A percentile compares a stretch with the other conserved stretches of the same genome.
phyloP scores from a whole-genome alignment of 495 filamentous ascomycete species.

The Letharia columbiana region DNA sequence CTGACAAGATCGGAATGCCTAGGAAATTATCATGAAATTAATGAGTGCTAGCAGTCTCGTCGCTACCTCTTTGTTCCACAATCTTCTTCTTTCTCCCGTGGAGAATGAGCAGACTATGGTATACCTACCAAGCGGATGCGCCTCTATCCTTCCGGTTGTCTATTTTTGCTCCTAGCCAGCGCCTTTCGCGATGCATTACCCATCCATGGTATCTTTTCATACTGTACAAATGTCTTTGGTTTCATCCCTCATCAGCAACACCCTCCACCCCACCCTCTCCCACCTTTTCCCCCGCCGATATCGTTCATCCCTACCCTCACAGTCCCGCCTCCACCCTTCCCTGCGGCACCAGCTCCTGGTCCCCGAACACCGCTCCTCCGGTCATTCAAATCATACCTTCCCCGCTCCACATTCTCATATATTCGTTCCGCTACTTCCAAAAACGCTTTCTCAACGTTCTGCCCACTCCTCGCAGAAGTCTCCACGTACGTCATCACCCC shows the following conservation, averaged over 20 bases:
- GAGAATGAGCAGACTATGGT: not conserved
- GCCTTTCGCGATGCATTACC: slow-evolving; percentile 14
- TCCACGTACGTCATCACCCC: slow-evolving; percentile 84
- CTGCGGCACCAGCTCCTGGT: slow-evolving; percentile 41
- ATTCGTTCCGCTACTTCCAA: slow-evolving; percentile 88
- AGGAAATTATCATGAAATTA: not conserved
- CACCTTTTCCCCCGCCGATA: slow-evolving; percentile 40
- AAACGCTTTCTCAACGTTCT: slow-evolving; percentile 88
- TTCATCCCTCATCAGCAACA: slow-evolving; percentile 36
- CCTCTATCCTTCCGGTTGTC: not conserved
- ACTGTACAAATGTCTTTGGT: not conserved
- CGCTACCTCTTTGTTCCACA: not conserved
- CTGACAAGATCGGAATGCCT: not conserved
- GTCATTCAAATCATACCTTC: slow-evolving; percentile 90
- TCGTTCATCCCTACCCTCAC: slow-evolving; percentile 39
- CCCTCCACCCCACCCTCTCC: slow-evolving; percentile 35
- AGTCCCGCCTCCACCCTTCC: slow-evolving; percentile 37
- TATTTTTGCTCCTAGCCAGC: slow-evolving; percentile 1
- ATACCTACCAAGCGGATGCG: not conserved
- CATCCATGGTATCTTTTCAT: not conserved
- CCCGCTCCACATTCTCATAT: slow-evolving; percentile 88
- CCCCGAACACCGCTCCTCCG: slow-evolving; percentile 88
- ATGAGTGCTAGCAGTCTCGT: not conserved
- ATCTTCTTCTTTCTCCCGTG: not conserved
- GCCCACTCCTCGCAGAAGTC: slow-evolving; percentile 90